Percentiles rank a stretch among this genome's conserved stretches.
Evolutionary conservation across 371 early-diverging fungal species (phyloP).

Genomic region (Parasitella parasitica): DNA sequence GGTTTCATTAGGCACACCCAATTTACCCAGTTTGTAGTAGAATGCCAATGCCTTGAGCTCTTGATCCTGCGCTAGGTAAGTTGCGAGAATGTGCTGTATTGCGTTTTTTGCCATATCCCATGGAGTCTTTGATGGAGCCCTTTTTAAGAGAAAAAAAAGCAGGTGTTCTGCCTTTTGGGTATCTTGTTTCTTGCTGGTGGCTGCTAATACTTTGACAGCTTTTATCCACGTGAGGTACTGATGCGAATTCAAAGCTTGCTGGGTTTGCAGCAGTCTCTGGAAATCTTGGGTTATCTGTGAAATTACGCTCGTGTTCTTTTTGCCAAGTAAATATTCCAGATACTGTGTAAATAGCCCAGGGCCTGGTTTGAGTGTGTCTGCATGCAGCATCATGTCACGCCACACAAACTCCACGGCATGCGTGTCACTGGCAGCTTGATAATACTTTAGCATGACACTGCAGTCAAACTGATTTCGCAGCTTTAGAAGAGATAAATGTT

Average conservation of each 20-base stretch:
- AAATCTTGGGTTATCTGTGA: background rate
- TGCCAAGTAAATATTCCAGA: slow-evolving; percentile 21
- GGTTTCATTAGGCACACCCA: slow-evolving; percentile 12
- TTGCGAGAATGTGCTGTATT: slow-evolving; percentile 14
- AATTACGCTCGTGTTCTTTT: background rate
- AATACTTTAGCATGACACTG: slow-evolving; percentile 28
- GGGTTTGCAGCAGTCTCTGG: background rate
- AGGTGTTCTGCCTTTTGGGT: slow-evolving; percentile 10
- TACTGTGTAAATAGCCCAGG: slow-evolving; percentile 28
- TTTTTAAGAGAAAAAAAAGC: slow-evolving; percentile 14
- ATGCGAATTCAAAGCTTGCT: background rate
- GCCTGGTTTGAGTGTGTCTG: slow-evolving; percentile 26
- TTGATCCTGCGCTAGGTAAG: slow-evolving; percentile 25
- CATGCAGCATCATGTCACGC: slow-evolving; percentile 31
- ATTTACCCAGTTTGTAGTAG: slow-evolving; percentile 26
- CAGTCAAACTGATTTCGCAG: slow-evolving; percentile 36
- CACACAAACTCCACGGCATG: slow-evolving; percentile 45
- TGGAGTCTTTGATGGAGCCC: slow-evolving; percentile 5
- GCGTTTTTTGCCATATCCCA: slow-evolving; percentile 11
- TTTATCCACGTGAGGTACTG: slow-evolving; percentile 22
- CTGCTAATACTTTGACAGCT: slow-evolving; percentile 1
- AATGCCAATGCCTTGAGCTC: slow-evolving; percentile 22
- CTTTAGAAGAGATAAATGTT: slow-evolving; percentile 18
- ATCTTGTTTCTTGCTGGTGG: background rate
- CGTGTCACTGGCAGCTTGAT: slow-evolving; percentile 23